Percentiles rank a stretch among this genome's conserved stretches.
Conservation (phyloP, 2,329 filamentous ascomycete species). For the Botrytis deweyae region DNA sequence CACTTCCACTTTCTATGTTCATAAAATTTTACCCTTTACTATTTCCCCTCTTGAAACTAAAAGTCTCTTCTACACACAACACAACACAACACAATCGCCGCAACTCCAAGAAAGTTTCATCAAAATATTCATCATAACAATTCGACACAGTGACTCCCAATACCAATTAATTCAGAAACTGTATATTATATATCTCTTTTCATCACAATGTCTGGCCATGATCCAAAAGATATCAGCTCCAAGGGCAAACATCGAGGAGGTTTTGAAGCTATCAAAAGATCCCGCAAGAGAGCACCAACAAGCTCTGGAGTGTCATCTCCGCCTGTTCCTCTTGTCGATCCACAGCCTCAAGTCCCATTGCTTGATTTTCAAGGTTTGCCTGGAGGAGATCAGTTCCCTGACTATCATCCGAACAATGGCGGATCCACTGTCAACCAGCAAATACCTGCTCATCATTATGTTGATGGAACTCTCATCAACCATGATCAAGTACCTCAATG, state of each 20-base stretch:
- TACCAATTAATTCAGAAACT: background rate
- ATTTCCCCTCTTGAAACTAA: background rate
- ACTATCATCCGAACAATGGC: background rate
- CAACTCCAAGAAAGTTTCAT: background rate
- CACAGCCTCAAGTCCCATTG: too few relatives aligned
- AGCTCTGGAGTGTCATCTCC: rapidly evolving
- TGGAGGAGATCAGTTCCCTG: background rate
- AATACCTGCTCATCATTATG: background rate
- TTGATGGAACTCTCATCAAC: background rate
- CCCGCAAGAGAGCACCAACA: background rate
- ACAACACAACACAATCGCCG: too few relatives aligned
- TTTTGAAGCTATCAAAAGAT: rapidly evolving
- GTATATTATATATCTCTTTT: background rate
- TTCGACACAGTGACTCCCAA: background rate
- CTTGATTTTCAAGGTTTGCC: background rate
- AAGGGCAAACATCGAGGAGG: background rate
- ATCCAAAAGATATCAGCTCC: background rate
- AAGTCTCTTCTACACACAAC: background rate
- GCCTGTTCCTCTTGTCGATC: background rate
- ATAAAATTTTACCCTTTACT: background rate
- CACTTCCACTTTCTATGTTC: background rate
- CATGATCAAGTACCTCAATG: background rate
- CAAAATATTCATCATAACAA: background rate
- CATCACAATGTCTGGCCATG: background rate
- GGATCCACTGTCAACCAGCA: background rate